Percentiles rank a stretch among this genome's conserved stretches.
Evolutionary conservation across 2,329 filamentous ascomycete species (phyloP).

Genomic region (Penicillium polonicum): DNA sequence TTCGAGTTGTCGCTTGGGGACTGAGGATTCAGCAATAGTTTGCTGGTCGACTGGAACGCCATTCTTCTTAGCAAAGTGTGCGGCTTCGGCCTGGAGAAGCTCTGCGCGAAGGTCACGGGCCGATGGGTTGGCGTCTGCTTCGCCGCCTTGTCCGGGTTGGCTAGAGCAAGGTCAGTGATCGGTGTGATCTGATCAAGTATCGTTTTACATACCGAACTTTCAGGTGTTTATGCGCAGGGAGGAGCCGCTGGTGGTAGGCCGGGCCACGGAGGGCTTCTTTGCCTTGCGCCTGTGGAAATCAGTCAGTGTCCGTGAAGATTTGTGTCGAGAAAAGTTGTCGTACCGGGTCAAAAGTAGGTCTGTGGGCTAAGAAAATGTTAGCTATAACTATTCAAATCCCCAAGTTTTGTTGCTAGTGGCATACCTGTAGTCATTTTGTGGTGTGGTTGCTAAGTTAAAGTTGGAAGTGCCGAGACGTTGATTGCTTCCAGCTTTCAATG

Average conservation of each 20-base stretch:
- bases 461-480: not conserved
- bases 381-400: not conserved
- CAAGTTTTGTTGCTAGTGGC: not conserved
- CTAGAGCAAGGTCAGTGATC: constrained; percentile 41
- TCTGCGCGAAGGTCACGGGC: constrained; percentile 81
- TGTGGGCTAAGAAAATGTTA: constrained; percentile 57
- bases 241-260: constrained; percentile 92
- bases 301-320: constrained; percentile 27
- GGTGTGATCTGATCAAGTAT: not conserved
- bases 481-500: not conserved
- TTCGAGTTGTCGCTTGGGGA: constrained; percentile 66
- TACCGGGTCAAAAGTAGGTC: constrained; percentile 96
- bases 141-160: constrained; percentile 85
- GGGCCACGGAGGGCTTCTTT: constrained; percentile 93
- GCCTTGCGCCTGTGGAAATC: constrained; percentile 67
- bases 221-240: constrained; percentile 88
- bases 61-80: constrained; percentile 81
- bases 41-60: constrained; percentile 56
- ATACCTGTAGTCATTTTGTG: constrained; percentile 46
- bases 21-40: constrained; percentile 37
- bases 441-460: not conserved
- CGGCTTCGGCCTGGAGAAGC: constrained; percentile 82
- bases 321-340: constrained; percentile 22
- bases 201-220: constrained; percentile 67
- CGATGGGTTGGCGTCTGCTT: constrained; percentile 60